Percentiles rank a stretch among this genome's conserved stretches.
Evolutionary conservation across 495 filamentous ascomycete genomes (phyloP).

Genomic region (Parathielavia appendiculata): DNA sequence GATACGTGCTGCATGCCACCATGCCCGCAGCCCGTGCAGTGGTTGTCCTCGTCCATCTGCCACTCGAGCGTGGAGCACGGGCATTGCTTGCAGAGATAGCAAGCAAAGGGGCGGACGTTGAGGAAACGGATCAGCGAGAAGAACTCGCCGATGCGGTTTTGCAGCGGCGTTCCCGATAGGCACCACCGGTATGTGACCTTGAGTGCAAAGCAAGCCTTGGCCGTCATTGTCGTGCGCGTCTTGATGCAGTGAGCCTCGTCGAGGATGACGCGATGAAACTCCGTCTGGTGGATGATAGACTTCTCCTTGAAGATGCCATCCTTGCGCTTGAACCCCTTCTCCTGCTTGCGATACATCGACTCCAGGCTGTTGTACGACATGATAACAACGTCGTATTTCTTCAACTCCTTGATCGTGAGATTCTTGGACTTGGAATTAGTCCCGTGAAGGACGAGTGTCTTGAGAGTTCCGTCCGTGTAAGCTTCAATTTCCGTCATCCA

Average conservation of each 20-base stretch:
- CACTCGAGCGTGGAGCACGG: conserved; percentile 77
- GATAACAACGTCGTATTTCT: conserved; percentile 85
- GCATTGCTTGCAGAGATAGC: conserved; percentile 87
- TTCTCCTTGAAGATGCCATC: conserved; percentile 67
- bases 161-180: conserved; percentile 87
- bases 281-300: conserved; percentile 78
- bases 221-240: conserved; percentile 77
- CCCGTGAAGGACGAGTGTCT: conserved; percentile 84
- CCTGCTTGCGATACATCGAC: conserved; percentile 85
- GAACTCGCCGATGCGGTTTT: conserved; percentile 96
- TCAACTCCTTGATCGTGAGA: conserved; percentile 64
- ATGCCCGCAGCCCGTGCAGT: conserved; percentile 60
- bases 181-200: conserved; percentile 88
- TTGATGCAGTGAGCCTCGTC: conserved; percentile 98
- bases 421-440: conserved; percentile 77
- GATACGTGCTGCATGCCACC: conserved; percentile 81
- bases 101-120: conserved; percentile 78
- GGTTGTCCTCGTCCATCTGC: conserved; percentile 61
- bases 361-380: conserved; percentile 94
- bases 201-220: conserved; percentile 89
- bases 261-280: conserved; percentile 86
- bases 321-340: conserved; percentile 79
- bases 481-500: conserved; percentile 91
- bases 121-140: conserved; percentile 92
- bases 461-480: conserved; percentile 84